These are phyloP conservation scores for Carpinus viminea DNA, from an alignment of 306 rosid species.

Conservation along the genomic window DNA sequence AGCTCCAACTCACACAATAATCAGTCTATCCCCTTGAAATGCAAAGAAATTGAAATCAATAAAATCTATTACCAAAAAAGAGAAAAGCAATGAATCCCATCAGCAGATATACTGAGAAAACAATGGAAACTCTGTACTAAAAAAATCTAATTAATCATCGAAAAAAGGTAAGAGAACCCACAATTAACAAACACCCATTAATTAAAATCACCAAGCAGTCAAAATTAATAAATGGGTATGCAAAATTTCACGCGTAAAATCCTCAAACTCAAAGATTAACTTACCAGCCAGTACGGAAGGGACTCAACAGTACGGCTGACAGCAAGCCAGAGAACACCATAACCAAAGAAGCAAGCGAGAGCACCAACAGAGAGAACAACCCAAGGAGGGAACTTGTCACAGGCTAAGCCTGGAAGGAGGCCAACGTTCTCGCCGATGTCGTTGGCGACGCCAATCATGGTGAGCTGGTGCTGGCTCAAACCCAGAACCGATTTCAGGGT, in stretches of 20 bases:
- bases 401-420: slow-evolving; percentile 68
- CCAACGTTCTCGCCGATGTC: slow-evolving; percentile 88
- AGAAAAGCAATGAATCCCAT: neutral
- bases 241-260: neutral
- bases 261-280: neutral
- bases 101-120: neutral
- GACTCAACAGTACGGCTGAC: slow-evolving; percentile 40
- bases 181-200: neutral
- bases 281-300: slow-evolving; percentile 65
- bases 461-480: slow-evolving; percentile 63
- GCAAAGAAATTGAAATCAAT: neutral
- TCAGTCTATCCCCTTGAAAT: neutral
- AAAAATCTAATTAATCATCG: neutral
- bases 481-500: slow-evolving; percentile 69
- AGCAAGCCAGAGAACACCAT: slow-evolving; percentile 62
- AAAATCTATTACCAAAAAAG: neutral
- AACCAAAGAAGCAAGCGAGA: slow-evolving; percentile 60
- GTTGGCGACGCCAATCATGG: slow-evolving; percentile 77
- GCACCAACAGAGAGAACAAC: slow-evolving; percentile 57
- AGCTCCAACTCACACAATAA: neutral
- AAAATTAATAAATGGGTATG: slow-evolving; percentile 11
- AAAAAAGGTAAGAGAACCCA: neutral
- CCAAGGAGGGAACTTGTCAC: slow-evolving; percentile 79
- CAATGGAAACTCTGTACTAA: neutral
- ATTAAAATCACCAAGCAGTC: neutral